phyloP scores from a whole-genome alignment of 345 rosid species.

The Odontarrhena argentea region DNA sequence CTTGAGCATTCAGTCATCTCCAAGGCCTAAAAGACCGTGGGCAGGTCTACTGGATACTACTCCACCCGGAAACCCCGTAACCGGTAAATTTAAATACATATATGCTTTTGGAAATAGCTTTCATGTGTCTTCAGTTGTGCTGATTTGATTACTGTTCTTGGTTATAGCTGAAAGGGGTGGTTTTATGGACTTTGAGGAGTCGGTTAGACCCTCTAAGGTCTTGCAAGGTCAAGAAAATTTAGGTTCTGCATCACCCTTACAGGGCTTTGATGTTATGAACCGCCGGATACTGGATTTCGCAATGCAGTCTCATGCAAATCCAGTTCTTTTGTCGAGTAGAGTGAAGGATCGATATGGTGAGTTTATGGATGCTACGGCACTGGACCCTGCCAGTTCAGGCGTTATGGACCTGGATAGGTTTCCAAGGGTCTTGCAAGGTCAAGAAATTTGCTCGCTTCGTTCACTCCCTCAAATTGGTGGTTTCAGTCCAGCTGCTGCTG shows the following conservation, averaged over 20 bases:
- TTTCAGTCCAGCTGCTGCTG: slow-evolving; percentile 52
- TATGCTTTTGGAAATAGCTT: slow-evolving; percentile 14
- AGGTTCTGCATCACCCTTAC: slow-evolving; percentile 68
- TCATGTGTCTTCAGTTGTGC: slow-evolving; percentile 4
- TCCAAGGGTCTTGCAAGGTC: slow-evolving; percentile 99
- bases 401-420: slow-evolving; percentile 64
- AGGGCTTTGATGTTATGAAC: slow-evolving; percentile 62
- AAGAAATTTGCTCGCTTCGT: slow-evolving; percentile 79
- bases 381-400: slow-evolving; percentile 48
- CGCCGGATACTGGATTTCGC: slow-evolving; percentile 58
- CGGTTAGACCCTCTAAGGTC: slow-evolving; percentile 94
- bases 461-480: slow-evolving; percentile 58
- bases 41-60: slow-evolving; percentile 56
- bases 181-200: slow-evolving; percentile 84
- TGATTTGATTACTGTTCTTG: slow-evolving; percentile 28
- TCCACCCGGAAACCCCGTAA: slow-evolving; percentile 52
- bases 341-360: slow-evolving; percentile 45
- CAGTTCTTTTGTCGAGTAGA: slow-evolving; percentile 50
- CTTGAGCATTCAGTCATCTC: slow-evolving; percentile 72
- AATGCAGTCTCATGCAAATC: slow-evolving; percentile 57
- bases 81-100: slow-evolving; percentile 45
- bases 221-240: slow-evolving; percentile 99
- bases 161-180: slow-evolving; percentile 55
- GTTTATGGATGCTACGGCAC: slow-evolving; percentile 46
- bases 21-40: slow-evolving; percentile 78